Percentiles rank a stretch among this genome's conserved stretches.
Evolutionary conservation across 83 land plant species (phyloP).

Genomic region (Picea abies): DNA sequence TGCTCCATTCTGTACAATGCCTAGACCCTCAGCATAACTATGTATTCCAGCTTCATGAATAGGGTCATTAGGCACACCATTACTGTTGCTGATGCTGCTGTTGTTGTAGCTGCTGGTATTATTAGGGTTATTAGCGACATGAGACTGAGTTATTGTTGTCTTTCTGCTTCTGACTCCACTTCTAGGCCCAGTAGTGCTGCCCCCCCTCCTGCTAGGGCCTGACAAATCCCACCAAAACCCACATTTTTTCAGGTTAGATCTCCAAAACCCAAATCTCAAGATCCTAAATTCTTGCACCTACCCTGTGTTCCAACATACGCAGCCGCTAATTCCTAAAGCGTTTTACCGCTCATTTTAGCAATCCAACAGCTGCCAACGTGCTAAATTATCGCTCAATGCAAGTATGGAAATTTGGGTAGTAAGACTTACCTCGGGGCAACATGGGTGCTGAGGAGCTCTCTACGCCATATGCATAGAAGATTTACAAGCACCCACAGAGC

Average conservation of each 20-base stretch:
- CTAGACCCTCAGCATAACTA: constrained; percentile 4
- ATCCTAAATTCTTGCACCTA: too few species aligned
- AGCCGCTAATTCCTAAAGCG: background rate
- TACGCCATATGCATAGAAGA: background rate
- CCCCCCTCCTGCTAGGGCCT: background rate
- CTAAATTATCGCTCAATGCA: background rate
- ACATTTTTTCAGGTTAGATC: background rate
- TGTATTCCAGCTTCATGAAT: constrained; percentile 13
- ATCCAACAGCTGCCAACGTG: too few species aligned
- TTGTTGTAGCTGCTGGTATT: background rate
- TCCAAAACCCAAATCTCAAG: background rate
- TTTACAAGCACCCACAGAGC: background rate
- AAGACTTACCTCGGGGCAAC: constrained; percentile 16
- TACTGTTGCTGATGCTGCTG: background rate
- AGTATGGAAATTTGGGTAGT: background rate
- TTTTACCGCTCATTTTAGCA: background rate
- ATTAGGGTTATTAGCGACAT: background rate
- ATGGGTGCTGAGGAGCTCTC: background rate
- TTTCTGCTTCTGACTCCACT: background rate
- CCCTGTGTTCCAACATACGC: background rate
- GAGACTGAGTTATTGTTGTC: background rate
- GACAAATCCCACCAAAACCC: background rate
- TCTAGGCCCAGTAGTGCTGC: constrained; percentile 3
- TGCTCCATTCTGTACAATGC: constrained; percentile 11
- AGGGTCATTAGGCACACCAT: constrained; percentile 6